Percentiles rank a stretch among this genome's conserved stretches.
These are phyloP conservation scores for Penicillium sp. DNA, from an alignment of 2,329 filamentous ascomycete species.

Conservation along the genomic window DNA sequence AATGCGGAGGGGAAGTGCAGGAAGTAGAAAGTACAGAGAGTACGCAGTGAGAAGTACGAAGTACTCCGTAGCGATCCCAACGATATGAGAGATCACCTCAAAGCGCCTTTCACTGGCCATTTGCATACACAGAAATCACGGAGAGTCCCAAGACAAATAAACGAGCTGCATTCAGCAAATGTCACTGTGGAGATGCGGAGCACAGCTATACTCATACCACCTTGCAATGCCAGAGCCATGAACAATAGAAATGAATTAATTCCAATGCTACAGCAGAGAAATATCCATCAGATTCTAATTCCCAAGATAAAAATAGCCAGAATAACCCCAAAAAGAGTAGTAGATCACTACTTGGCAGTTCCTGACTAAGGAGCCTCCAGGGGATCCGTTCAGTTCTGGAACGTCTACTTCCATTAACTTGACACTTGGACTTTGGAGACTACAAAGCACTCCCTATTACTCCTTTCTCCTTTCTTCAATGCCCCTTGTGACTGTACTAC, in stretches of 20 bases:
- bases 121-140: too few species aligned
- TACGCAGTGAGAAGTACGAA: neutral
- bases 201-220: too few species aligned
- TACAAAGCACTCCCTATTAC: too few species aligned
- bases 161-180: too few species aligned
- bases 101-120: neutral
- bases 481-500: neutral
- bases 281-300: too few species aligned
- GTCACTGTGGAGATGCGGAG: too few species aligned
- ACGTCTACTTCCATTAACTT: neutral
- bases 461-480: neutral
- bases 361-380: constrained; percentile 10
- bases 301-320: neutral
- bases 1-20: neutral
- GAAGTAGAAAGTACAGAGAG: neutral
- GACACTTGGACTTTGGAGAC: neutral
- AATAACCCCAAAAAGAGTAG: neutral
- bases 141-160: too few species aligned
- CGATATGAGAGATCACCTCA: neutral
- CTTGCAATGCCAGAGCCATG: too few species aligned
- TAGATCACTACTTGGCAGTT: constrained; percentile 1
- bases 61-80: neutral
- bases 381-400: neutral
- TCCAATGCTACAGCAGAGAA: too few species aligned
- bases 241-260: too few species aligned